Conservation (phyloP, 2,329 filamentous ascomycete genomes). For the Cytospora chrysosperma region DNA sequence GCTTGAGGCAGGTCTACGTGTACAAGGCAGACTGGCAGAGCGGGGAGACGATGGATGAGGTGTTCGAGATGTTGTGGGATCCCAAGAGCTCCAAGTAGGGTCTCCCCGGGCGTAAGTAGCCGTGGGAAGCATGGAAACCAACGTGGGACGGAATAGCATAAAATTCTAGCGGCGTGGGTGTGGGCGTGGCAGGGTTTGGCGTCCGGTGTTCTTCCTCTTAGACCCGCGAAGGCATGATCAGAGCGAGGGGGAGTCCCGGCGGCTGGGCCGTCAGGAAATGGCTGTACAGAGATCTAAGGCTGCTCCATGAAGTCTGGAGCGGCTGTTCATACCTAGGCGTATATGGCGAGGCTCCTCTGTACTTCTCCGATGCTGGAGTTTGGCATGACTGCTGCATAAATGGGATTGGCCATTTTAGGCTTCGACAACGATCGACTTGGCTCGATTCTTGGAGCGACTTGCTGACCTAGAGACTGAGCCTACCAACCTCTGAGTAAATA, state of each 20-base stretch:
- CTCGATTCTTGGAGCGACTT: neutral
- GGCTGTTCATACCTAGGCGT: neutral
- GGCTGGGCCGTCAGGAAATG: neutral
- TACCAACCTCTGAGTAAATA: no score
- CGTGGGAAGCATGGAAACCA: neutral
- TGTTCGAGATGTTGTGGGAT: conserved; percentile 50
- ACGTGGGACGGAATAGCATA: neutral
- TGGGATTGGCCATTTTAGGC: neutral
- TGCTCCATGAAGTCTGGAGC: neutral
- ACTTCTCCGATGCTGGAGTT: neutral
- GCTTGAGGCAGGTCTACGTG: conserved; percentile 56
- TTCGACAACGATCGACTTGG: neutral
- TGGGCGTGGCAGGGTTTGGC: neutral
- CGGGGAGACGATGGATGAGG: conserved; percentile 44
- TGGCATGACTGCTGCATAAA: neutral
- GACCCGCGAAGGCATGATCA: neutral
- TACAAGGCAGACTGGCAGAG: conserved; percentile 40
- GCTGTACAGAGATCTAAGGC: neutral
- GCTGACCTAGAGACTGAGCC: neutral
- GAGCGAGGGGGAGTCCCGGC: neutral
- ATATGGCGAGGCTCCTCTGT: neutral
- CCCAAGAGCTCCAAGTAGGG: neutral
- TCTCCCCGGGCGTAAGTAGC: neutral
- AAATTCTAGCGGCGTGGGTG: neutral
- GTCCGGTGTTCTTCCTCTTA: conserved; percentile 2